Conservation (phyloP, 306 rosid species). For the Quercus variabilis region DNA sequence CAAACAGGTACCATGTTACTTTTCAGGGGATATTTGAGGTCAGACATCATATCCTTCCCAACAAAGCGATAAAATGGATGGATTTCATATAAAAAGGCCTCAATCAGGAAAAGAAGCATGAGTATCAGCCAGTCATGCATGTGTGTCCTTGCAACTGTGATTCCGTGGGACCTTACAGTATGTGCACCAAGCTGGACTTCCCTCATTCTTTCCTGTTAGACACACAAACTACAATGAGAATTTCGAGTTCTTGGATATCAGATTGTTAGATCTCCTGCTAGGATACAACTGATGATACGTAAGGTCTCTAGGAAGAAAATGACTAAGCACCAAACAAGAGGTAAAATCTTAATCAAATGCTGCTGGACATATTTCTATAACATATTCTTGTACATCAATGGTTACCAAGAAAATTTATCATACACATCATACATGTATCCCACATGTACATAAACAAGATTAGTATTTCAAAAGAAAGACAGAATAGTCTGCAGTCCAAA, state of each 20-base stretch:
- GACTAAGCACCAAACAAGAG: conserved; percentile 4
- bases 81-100: conserved; percentile 28
- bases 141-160: conserved; percentile 55
- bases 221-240: conserved; percentile 11
- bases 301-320: background rate
- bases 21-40: conserved; percentile 79
- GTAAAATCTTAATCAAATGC: background rate
- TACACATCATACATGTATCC: background rate
- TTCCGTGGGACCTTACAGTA: conserved; percentile 78
- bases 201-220: conserved; percentile 32
- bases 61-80: conserved; percentile 90
- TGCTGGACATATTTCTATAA: background rate
- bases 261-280: background rate
- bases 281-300: conserved; percentile 1
- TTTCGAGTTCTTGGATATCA: conserved; percentile 9
- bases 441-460: background rate
- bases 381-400: conserved; percentile 9
- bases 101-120: conserved; percentile 54
- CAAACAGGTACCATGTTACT: conserved; percentile 78
- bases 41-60: conserved; percentile 85
- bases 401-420: background rate
- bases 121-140: conserved; percentile 86
- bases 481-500: background rate
- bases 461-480: background rate
- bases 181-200: conserved; percentile 73